Conservation (phyloP, 2,329 filamentous ascomycete genomes). For the Graphium sp. region DNA sequence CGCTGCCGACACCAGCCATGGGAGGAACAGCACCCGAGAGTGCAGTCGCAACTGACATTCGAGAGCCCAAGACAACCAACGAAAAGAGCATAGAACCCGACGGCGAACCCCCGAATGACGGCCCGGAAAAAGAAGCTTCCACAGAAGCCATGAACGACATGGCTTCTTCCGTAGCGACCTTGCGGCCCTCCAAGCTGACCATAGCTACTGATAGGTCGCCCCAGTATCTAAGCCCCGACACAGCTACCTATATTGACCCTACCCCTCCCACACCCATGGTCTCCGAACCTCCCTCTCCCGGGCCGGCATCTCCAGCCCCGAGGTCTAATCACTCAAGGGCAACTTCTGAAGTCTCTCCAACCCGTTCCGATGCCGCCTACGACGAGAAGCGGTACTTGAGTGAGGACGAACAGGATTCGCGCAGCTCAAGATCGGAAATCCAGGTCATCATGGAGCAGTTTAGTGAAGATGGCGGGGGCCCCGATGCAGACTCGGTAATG, state of each 20-base stretch:
- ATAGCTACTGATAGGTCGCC: too few species aligned
- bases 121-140: not conserved
- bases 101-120: too few species aligned
- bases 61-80: too few species aligned
- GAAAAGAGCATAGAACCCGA: too few species aligned
- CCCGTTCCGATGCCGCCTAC: slow-evolving; percentile 34
- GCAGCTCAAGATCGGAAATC: slow-evolving; percentile 71
- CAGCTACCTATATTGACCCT: slow-evolving; percentile 34
- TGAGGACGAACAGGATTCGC: slow-evolving; percentile 48
- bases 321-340: slow-evolving; percentile 20
- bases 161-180: slow-evolving; percentile 24
- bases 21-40: too few species aligned
- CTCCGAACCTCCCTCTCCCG: slow-evolving; percentile 41
- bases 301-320: slow-evolving; percentile 36
- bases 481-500: slow-evolving; percentile 73
- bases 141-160: slow-evolving; percentile 1
- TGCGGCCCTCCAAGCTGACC: slow-evolving; percentile 26
- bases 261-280: slow-evolving; percentile 37
- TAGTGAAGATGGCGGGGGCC: slow-evolving; percentile 54
- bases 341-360: slow-evolving; percentile 28
- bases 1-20: too few species aligned
- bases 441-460: slow-evolving; percentile 98
- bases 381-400: slow-evolving; percentile 40
- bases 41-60: too few species aligned
- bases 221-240: slow-evolving; percentile 29